Evolutionary conservation across 805 yeast genomes (phyloP), one percentile per base, ranked within the genome.

Genomic region (Kodamaea jinghongensis): DNA sequence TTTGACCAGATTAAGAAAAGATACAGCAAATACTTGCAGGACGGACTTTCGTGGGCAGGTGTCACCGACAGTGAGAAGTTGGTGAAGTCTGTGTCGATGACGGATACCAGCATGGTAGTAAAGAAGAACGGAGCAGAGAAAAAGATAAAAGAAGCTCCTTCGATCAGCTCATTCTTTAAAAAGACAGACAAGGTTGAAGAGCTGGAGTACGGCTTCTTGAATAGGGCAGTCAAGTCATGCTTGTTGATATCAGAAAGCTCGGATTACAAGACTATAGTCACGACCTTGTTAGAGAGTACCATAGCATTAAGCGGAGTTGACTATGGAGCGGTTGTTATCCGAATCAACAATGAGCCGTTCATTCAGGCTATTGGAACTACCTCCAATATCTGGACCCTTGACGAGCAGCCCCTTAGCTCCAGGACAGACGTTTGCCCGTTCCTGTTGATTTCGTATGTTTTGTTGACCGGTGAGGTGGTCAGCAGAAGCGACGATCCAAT

Each of bases 231-330:
- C 38, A 61, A 61, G 37, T 67, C 76, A 2, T 73, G 78, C 46
- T 56, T 74, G n/a, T 65, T 67, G 10, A 71, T 75, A n/a, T 67
- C 77, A 2, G 78, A 73, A 45, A 64, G 74, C 5, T 62, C 67
- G 10, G 63, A 65, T 35, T 54, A 59, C 31, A 60, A 58, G 3
- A 50, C 65, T 1, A 71, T 74, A 34, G 51, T 67, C 3, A 48
- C 55, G 14, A 68, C 61, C 31, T 45, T 76, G 12, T 51, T 73
- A 1, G 63, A 63, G 37, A 68, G 68, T 42, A 56, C 71, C 2
- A 56, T 73, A 10, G 39, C 50, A 27, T 65, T 70, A 33, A 48
- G 68, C 1, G 65, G 58, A n/a, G 59, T 60, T 15, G 54, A 51
- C 17, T 60, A 58, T 30, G 71, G 71, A 2, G 70, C 51, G 3